Conservation (phyloP, 306 rosid genomes). For the Cercis canadensis region DNA sequence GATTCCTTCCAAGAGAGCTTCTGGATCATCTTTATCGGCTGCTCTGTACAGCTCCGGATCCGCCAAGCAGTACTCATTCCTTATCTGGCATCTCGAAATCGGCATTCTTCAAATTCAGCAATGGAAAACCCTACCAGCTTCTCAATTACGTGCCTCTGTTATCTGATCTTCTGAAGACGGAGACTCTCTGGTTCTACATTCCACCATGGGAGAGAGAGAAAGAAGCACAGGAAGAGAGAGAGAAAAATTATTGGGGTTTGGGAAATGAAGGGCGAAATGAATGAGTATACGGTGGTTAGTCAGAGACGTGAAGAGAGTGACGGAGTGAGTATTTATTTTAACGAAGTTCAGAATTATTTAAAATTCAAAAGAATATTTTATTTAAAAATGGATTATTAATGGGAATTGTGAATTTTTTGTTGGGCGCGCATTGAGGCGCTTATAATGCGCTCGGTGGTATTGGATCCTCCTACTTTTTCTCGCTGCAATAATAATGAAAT, state of each 20-base stretch:
- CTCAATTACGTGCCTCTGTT: background rate
- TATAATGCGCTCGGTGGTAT: no score
- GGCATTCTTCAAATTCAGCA: slow-evolving; percentile 60
- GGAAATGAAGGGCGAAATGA: slow-evolving; percentile 32
- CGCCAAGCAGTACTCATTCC: slow-evolving; percentile 74
- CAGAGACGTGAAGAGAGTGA: slow-evolving; percentile 32
- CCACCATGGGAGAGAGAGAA: slow-evolving; percentile 44
- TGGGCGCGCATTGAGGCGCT: no score
- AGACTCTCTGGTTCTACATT: slow-evolving; percentile 45
- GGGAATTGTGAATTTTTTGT: no score
- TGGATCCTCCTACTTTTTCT: no score
- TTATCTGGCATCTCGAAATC: slow-evolving; percentile 70
- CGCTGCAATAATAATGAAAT: no score
- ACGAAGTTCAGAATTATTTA: background rate
- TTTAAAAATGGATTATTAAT: no score
- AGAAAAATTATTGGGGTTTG: slow-evolving; percentile 15
- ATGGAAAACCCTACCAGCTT: slow-evolving; percentile 33
- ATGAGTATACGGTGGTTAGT: slow-evolving; percentile 44
- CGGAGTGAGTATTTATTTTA: background rate
- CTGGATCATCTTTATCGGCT: slow-evolving; percentile 90
- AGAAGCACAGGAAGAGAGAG: background rate
- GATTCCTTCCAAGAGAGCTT: slow-evolving; percentile 84
- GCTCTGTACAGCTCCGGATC: slow-evolving; percentile 84
- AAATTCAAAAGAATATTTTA: no score
- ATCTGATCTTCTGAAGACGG: slow-evolving; percentile 26